These are phyloP conservation scores for Nakazawaea ernobii DNA, from an alignment of 805 yeast species.

Conservation along the genomic window DNA sequence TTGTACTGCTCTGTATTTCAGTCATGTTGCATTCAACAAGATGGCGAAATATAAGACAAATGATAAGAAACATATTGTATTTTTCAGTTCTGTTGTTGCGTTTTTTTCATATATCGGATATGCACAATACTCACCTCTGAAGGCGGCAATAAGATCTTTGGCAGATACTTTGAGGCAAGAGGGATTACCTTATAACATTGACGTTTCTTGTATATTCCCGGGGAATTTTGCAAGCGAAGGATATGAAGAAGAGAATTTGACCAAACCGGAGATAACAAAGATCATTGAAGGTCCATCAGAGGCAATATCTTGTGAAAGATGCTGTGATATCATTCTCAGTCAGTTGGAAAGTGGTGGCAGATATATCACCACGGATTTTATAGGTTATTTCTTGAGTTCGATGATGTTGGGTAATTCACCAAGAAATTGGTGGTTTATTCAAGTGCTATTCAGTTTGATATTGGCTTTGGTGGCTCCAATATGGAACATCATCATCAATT, in stretches of 20 bases:
- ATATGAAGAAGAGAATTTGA: conserved; percentile 66
- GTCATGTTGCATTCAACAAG: conserved; percentile 57
- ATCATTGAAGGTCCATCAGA: conserved; percentile 79
- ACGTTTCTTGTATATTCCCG: conserved; percentile 74
- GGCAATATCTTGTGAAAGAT: conserved; percentile 61
- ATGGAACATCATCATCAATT: conserved; percentile 41
- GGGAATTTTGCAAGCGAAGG: conserved; percentile 94
- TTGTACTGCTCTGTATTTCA: conserved; percentile 60
- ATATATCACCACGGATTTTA: conserved; percentile 72
- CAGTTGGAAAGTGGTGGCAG: conserved; percentile 61
- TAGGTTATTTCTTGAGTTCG: conserved; percentile 76
- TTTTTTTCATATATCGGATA: conserved; percentile 90
- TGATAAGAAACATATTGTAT: conserved; percentile 38
- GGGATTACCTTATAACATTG: conserved; percentile 55
- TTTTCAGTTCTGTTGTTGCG: conserved; percentile 73
- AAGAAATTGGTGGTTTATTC: conserved; percentile 50
- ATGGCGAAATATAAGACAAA: conserved; percentile 16
- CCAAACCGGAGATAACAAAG: conserved; percentile 82
- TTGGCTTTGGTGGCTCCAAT: conserved; percentile 58
- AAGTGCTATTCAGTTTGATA: conserved; percentile 39
- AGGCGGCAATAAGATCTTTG: conserved; percentile 74
- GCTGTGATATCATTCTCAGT: conserved; percentile 55
- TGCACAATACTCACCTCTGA: conserved; percentile 83
- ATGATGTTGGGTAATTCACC: conserved; percentile 68
- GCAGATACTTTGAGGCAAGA: conserved; percentile 82